These are phyloP conservation scores for Acer negundo DNA, from an alignment of 345 rosid genomes.

Conservation along the genomic window DNA sequence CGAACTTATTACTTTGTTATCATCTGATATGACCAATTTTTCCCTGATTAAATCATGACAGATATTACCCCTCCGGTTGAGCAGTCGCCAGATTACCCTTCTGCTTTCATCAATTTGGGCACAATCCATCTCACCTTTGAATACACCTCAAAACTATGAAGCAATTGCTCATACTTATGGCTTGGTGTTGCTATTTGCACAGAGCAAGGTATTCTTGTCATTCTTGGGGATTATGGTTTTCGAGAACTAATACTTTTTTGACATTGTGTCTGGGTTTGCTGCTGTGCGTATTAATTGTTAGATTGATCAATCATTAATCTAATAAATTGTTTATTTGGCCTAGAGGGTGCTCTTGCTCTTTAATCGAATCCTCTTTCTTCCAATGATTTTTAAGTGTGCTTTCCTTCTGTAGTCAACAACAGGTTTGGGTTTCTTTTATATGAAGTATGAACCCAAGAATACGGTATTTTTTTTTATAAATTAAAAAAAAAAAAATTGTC, in stretches of 20 bases:
- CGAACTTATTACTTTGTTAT: background rate
- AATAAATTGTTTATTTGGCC: no score
- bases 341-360: no score
- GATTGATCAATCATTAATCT: no score
- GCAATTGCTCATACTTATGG: conserved; percentile 78
- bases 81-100: conserved; percentile 69
- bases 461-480: no score
- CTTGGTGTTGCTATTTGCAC: conserved; percentile 58
- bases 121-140: conserved; percentile 66
- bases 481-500: background rate
- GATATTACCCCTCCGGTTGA: conserved; percentile 57
- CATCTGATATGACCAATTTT: conserved; percentile 12
- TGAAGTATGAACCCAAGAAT: no score
- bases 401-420: no score
- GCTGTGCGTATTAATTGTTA: no score
- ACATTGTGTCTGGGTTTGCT: no score
- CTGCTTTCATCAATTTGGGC: conserved; percentile 75
- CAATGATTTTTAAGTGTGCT: no score
- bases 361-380: no score
- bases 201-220: conserved; percentile 54
- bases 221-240: background rate
- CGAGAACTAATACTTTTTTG: background rate
- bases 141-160: conserved; percentile 70
- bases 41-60: conserved; percentile 21
- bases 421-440: no score